These are phyloP conservation scores for Anthoceros angustus DNA, from an alignment of 225 moss, liverwort and hornwort species.

Conservation along the genomic window DNA sequence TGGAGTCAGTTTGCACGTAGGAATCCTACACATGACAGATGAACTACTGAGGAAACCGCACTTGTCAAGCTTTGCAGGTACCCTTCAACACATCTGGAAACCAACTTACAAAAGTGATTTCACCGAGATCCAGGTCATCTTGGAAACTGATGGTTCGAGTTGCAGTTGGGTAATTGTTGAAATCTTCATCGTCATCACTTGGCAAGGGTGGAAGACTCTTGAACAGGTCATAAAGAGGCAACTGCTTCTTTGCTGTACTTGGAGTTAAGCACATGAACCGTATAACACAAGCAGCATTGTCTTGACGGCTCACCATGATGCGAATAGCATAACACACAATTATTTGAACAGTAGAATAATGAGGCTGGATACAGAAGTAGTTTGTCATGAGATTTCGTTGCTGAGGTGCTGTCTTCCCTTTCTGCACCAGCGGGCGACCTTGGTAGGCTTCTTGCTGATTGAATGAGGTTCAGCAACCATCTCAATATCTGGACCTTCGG, in stretches of 20 bases:
- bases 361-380: constrained; percentile 95
- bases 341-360: too few relatives aligned
- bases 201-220: neutral
- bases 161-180: neutral
- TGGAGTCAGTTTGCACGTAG: too few relatives aligned
- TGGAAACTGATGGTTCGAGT: neutral
- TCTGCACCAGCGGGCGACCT: neutral
- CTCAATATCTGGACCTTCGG: neutral
- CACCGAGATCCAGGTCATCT: neutral
- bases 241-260: too few relatives aligned
- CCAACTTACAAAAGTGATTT: neutral
- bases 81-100: too few relatives aligned
- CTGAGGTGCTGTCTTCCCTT: neutral
- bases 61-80: too few relatives aligned
- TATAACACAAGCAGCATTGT: too few relatives aligned
- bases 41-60: too few relatives aligned
- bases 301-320: too few relatives aligned
- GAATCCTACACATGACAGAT: too few relatives aligned
- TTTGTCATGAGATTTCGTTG: constrained; percentile 38
- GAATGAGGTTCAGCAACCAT: neutral
- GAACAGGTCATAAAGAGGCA: too few relatives aligned
- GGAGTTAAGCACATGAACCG: too few relatives aligned
- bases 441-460: neutral
- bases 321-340: neutral
- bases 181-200: neutral